Conservation (phyloP, 768 basidiomycete species). For the Trametes gibbosa region DNA sequence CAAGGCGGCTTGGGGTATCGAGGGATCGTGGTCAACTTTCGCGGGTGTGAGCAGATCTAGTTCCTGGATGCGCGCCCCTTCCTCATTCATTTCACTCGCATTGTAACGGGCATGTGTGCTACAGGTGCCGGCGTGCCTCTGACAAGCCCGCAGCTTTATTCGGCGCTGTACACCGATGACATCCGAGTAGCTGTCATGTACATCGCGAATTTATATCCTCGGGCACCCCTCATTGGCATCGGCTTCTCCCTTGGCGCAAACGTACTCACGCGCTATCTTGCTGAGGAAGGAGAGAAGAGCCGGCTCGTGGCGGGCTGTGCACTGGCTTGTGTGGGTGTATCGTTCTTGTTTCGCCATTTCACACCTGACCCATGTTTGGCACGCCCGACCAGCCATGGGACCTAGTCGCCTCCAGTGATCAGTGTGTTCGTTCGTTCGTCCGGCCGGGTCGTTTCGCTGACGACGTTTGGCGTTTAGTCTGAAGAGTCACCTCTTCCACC, state of each 20-base stretch:
- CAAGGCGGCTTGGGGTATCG: slow-evolving; percentile 90
- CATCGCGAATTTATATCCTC: slow-evolving; percentile 68
- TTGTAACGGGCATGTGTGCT: neutral
- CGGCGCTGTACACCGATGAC: slow-evolving; percentile 89
- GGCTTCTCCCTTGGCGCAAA: slow-evolving; percentile 95
- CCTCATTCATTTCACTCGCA: neutral
- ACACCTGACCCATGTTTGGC: slow-evolving; percentile 8
- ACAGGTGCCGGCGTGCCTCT: slow-evolving; percentile 83
- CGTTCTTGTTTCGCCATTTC: slow-evolving; percentile 11
- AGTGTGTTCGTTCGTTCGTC: slow-evolving; percentile 16
- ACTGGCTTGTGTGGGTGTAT: slow-evolving; percentile 66
- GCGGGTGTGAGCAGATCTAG: slow-evolving; percentile 64
- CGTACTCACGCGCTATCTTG: slow-evolving; percentile 85
- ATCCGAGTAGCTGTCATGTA: slow-evolving; percentile 77
- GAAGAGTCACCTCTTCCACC: slow-evolving; percentile 51
- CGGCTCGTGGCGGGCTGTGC: slow-evolving; percentile 65
- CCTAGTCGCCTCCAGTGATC: slow-evolving; percentile 34
- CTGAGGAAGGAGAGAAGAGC: slow-evolving; percentile 69
- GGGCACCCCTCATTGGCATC: slow-evolving; percentile 78
- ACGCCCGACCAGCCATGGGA: slow-evolving; percentile 47
- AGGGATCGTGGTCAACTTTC: slow-evolving; percentile 87
- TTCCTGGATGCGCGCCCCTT: neutral
- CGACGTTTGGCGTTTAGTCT: slow-evolving; percentile 41
- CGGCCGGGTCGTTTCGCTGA: slow-evolving; percentile 12
- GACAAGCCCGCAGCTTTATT: slow-evolving; percentile 81